A percentile compares a stretch with the other conserved stretches of the same genome.
Conservation (phyloP, 2,329 filamentous ascomycete species). For the Fusarium agapanthi region DNA sequence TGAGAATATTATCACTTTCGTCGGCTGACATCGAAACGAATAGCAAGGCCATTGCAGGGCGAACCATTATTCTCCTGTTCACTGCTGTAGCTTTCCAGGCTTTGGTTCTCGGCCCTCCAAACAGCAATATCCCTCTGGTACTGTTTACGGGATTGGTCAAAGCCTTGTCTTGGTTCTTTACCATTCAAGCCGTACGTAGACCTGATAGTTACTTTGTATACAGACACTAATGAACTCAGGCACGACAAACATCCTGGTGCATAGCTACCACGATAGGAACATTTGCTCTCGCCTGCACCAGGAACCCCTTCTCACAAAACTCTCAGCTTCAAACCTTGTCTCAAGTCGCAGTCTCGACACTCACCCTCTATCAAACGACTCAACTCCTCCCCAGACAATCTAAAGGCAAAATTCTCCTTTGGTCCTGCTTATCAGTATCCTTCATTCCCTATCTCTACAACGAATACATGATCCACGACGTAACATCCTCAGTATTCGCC, state of each 20-base stretch:
- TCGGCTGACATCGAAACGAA: slow-evolving; percentile 39
- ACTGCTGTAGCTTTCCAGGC: slow-evolving; percentile 26
- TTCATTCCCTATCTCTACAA: slow-evolving; percentile 46
- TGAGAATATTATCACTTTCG: background rate
- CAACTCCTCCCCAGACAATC: slow-evolving; percentile 44
- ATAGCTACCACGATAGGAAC: slow-evolving; percentile 42
- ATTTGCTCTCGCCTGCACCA: slow-evolving; percentile 46
- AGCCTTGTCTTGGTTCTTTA: slow-evolving; percentile 48
- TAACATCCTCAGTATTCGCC: slow-evolving; percentile 6
- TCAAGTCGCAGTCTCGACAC: slow-evolving; percentile 40
- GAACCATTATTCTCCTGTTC: slow-evolving; percentile 29
- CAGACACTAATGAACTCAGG: slow-evolving; percentile 26
- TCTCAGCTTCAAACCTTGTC: slow-evolving; percentile 41
- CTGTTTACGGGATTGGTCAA: slow-evolving; percentile 44
- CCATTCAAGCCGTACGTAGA: slow-evolving; percentile 43
- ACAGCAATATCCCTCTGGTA: slow-evolving; percentile 6
- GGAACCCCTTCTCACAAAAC: slow-evolving; percentile 40
- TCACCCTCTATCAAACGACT: slow-evolving; percentile 46
- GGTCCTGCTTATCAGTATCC: slow-evolving; percentile 44
- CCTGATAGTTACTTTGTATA: rapidly evolving
- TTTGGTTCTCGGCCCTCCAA: slow-evolving; percentile 37
- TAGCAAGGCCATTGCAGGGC: slow-evolving; percentile 38
- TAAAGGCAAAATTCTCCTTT: slow-evolving; percentile 42
- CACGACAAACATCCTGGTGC: slow-evolving; percentile 46
- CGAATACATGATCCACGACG: slow-evolving; percentile 32